Base-by-base conservation (phyloP, 2,329 filamentous ascomycete genomes). In the Aureobasidium sp. region DNA sequence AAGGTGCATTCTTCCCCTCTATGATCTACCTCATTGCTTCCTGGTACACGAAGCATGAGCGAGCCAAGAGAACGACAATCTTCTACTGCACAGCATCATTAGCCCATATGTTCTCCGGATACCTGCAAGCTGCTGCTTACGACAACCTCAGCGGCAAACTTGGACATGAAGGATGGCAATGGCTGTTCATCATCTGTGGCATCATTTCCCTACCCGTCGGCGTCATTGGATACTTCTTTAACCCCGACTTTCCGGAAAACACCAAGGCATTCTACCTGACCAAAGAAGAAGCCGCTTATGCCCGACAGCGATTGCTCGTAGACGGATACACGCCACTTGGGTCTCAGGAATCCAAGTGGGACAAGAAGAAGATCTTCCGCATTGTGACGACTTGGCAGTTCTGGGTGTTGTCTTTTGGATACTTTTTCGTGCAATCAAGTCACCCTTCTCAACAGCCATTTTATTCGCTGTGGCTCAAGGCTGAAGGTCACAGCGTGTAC, bases 31-130 rank as follows among this genome's bases (percentile, higher is more conserved):
- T 52, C 5, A 52, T 52, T n/a, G 37, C 25, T 2, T 42, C 38
- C 14, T 60, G 57, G 59, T 60, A 60, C 35, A 51, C 47, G 12
- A 54, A 54, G 25, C 41, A 54, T 16, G 57, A 58, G 25, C 44
- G 56, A 38, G 55, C 52, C 3, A 70, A 77, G 3, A 67, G 77
- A 10, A 76, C 74, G 1, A 77, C 76, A 5, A 64, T 76, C 19
- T 79, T 76, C 61, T 79, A 79, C 37, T 68, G 75, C 22, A 76
- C 76, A 0, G 64, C 77, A 0, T 74, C 74, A 0, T 63, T 80
- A 1, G 77, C 77, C 1, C 77, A 74, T 0, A 78, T 84, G 74
- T 79, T 84, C 48, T 76, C 77, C 11, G 81, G 81, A 1, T 81
- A 83, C 63, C 76, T 85, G 53, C 79, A 83, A 62, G 78, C 75